phyloP scores from a whole-genome alignment of 2,329 filamentous ascomycete genomes.

The Fusarium papillatum region DNA sequence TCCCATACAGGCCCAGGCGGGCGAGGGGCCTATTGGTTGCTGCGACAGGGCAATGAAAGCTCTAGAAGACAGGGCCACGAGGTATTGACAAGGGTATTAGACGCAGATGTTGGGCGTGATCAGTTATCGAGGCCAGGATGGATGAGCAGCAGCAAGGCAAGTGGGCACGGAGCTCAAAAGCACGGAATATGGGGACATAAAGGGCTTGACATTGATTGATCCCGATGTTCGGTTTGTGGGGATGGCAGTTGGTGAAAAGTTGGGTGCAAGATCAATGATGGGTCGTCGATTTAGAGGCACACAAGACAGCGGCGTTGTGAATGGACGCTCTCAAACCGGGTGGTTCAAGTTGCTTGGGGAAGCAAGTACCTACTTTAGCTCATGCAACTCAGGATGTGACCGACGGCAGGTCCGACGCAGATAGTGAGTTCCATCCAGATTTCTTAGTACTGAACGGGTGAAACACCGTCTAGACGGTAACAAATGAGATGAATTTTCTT shows the following conservation, averaged over 20 bases:
- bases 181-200: background rate
- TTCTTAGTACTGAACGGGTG: background rate
- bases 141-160: background rate
- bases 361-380: slow-evolving; percentile 21
- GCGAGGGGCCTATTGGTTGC: slow-evolving; percentile 37
- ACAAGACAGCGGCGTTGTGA: background rate
- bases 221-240: background rate
- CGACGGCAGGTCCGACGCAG: slow-evolving; percentile 32
- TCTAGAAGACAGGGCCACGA: slow-evolving; percentile 27
- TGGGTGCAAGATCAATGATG: background rate
- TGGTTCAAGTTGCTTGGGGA: slow-evolving; percentile 18
- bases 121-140: background rate
- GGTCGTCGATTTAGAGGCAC: slow-evolving; percentile 6
- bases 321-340: background rate
- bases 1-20: slow-evolving; percentile 33
- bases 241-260: background rate
- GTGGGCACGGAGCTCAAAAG: slow-evolving; percentile 1
- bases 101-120: slow-evolving; percentile 10
- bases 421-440: slow-evolving; percentile 3
- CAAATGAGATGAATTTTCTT: background rate
- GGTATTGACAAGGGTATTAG: slow-evolving; percentile 24
- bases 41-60: slow-evolving; percentile 22
- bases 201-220: background rate
- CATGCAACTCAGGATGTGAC: slow-evolving; percentile 17
- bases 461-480: background rate